Evolutionary conservation across 495 filamentous ascomycete genomes (phyloP).

Genomic region (Venustampulla echinocandica): DNA sequence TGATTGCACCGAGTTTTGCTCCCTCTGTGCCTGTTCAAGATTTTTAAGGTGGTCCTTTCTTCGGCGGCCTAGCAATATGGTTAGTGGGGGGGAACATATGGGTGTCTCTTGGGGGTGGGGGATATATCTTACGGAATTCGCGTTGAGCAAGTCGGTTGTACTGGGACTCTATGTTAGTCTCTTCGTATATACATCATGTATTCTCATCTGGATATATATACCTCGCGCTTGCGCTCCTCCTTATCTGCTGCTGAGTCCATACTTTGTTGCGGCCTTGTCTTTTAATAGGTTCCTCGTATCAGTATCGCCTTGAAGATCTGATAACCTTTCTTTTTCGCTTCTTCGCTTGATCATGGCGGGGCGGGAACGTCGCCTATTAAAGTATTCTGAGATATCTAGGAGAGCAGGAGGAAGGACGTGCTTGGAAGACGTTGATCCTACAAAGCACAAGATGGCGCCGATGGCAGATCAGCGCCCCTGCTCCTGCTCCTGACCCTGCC

Average conservation of each 20-base stretch:
- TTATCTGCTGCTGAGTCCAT: constrained; percentile 23
- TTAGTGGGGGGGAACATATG: constrained; percentile 3
- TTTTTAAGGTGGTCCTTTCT: constrained; percentile 33
- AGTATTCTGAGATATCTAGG: no score
- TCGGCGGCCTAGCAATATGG: constrained; percentile 22
- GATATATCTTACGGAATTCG: constrained; percentile 25
- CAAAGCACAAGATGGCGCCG: no score
- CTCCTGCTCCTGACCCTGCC: no score
- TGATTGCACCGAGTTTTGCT: constrained; percentile 27
- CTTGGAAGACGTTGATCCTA: no score
- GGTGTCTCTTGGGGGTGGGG: not conserved
- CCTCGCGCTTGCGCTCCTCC: constrained; percentile 28
- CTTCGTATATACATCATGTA: not conserved
- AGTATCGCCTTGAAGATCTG: constrained; percentile 14
- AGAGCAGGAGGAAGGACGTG: no score
- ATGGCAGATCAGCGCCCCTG: no score
- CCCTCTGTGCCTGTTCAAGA: constrained; percentile 28
- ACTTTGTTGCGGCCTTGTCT: no score
- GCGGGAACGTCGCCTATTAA: no score
- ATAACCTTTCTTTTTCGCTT: constrained; percentile 6
- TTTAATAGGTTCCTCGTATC: constrained; percentile 11
- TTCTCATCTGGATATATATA: constrained; percentile 3
- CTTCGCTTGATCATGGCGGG: constrained; percentile 13
- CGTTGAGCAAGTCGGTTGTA: constrained; percentile 28
- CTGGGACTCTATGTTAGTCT: constrained; percentile 4